A percentile compares a stretch with the other conserved stretches of the same genome.
Conservation (phyloP, 352 stramenopile species). For the Globisporangium cederbergense region DNA sequence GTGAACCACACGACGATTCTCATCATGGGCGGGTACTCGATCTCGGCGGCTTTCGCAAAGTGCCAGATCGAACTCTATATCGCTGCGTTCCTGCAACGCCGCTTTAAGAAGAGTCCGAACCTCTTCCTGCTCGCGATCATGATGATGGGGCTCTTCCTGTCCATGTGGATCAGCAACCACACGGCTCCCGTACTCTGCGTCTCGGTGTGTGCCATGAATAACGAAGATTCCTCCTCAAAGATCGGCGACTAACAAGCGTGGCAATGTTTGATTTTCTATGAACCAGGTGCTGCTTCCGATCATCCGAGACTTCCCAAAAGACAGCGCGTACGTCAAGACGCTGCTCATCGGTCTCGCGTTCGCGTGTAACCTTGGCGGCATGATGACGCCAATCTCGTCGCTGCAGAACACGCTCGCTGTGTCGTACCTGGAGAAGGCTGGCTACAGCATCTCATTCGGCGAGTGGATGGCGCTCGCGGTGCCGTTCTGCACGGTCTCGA, state of each 20-base stretch:
- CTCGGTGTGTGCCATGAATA: slow-evolving; percentile 41
- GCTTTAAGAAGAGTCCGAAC: slow-evolving; percentile 87
- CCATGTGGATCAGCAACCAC: slow-evolving; percentile 94
- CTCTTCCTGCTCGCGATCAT: slow-evolving; percentile 92
- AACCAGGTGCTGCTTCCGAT: slow-evolving; percentile 75
- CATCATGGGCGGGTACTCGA: slow-evolving; percentile 90
- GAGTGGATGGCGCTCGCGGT: slow-evolving; percentile 89
- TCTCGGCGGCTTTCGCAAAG: slow-evolving; percentile 88
- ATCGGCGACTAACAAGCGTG: slow-evolving; percentile 5
- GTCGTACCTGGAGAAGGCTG: slow-evolving; percentile 84
- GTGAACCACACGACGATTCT: slow-evolving; percentile 93
- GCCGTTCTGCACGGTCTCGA: slow-evolving; percentile 86
- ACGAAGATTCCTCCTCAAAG: not conserved
- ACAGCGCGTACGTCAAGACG: slow-evolving; percentile 88
- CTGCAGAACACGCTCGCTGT: slow-evolving; percentile 87
- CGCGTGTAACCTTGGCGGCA: slow-evolving; percentile 90
- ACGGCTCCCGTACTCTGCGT: slow-evolving; percentile 91
- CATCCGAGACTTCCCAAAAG: slow-evolving; percentile 81
- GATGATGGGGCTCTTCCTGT: slow-evolving; percentile 91
- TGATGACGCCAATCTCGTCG: slow-evolving; percentile 93
- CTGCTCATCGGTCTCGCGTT: slow-evolving; percentile 91
- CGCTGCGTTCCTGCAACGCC: slow-evolving; percentile 82
- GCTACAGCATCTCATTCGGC: slow-evolving; percentile 87
- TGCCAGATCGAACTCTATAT: slow-evolving; percentile 93
- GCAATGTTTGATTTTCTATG: not conserved